Evolutionary conservation across 345 rosid genomes (phyloP), one percentile per base, ranked within the genome.

Genomic region (Eucalyptus sp.): DNA sequence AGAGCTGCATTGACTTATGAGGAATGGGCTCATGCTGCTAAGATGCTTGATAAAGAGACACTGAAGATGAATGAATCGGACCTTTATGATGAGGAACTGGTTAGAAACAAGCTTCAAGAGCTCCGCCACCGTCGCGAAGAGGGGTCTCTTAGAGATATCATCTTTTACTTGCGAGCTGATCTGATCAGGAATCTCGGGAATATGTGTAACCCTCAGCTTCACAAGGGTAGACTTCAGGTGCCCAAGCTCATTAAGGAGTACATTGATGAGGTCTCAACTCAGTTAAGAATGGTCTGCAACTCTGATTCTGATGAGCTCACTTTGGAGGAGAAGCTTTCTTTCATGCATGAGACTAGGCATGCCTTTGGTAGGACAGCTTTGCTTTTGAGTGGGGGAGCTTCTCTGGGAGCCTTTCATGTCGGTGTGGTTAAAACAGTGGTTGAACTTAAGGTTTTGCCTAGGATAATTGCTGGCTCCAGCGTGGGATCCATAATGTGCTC

Each of bases 11-110:
- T 96, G 93, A 96, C 99, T 51, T 96, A 97, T 46, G 99, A 98
- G 93, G 99, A 98, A 87, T 98, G 99, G 99, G 95, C 98, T 89
- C 99, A 97, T 92, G 99, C 98, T 86, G 98, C 99, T 51, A 97
- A 95, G 94, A 98, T 98, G 99, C 93, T 98, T 12, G 99, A 98
- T 22, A 98, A 90, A 52, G 99, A 97, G 91, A 94, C 98, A 25
- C 95, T 93, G 1, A 96, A 93, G 94, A 56, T 97, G 96, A 95
- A 94, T 80, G 99, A 98, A 86, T 92, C 92, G 3, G 95, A 94
- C 87, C 95, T 93, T 64, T 98, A 98, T 87, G 99, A 98, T 88
- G 99, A 92, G 89, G 99, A 98, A 83, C 90, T 98, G 60, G 99
- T 97, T 60, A 94, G 94, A 90, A 97, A 96, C 92, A 98, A 97